phyloP scores from a whole-genome alignment of 805 yeast genomes.

The Lipomyces orientalis region DNA sequence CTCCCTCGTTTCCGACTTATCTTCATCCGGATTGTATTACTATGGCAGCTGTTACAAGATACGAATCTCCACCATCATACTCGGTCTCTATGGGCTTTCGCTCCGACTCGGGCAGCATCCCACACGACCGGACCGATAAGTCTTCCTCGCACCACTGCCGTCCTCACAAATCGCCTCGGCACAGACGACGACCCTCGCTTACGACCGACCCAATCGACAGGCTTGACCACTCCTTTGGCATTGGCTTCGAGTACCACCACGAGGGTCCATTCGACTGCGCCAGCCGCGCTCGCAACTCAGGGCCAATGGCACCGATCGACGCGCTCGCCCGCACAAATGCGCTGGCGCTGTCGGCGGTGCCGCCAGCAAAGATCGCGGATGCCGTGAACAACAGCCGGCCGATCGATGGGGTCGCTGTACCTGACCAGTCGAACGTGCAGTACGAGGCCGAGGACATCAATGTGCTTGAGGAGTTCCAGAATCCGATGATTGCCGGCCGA shows the following conservation, averaged over 20 bases:
- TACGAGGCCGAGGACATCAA: conserved; percentile 25
- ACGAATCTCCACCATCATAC: not conserved
- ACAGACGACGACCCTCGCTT: conserved; percentile 2
- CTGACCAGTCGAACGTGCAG: conserved; percentile 21
- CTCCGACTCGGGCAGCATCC: not conserved
- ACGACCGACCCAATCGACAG: conserved; percentile 16
- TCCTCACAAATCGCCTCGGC: conserved; percentile 4
- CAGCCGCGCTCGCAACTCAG: conserved; percentile 21
- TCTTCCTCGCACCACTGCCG: not conserved
- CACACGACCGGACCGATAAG: not conserved
- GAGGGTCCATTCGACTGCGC: conserved; percentile 36
- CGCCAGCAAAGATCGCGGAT: conserved; percentile 24
- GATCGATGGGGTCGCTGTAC: conserved; percentile 30
- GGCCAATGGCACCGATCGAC: conserved; percentile 27
- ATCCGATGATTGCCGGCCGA: conserved; percentile 11
- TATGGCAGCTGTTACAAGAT: not conserved
- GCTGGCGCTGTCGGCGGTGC: conserved; percentile 19
- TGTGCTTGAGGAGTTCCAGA: conserved; percentile 13
- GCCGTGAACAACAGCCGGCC: conserved; percentile 17
- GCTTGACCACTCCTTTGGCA: conserved; percentile 18
- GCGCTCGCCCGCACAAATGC: conserved; percentile 25
- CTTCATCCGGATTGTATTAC: not conserved
- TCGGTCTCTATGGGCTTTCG: not conserved
- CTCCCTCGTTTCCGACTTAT: not conserved
- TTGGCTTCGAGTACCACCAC: conserved; percentile 21